Conservation (phyloP, 768 basidiomycete species). For the Rhodotorula sphaerocarpa region DNA sequence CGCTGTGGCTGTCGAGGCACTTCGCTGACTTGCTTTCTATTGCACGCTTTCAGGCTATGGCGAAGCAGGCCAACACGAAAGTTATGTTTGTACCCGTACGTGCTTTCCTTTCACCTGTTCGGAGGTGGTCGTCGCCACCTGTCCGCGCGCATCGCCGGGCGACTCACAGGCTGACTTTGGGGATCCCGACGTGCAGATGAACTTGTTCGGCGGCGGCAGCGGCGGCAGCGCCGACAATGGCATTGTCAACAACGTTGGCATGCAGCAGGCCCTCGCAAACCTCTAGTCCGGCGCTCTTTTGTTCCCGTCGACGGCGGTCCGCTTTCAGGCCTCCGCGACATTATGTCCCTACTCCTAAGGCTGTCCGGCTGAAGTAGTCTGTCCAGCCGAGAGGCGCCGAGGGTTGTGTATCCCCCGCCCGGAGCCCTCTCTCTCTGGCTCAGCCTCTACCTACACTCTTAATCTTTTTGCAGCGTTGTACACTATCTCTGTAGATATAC, state of each 20-base stretch:
- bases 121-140: too few species aligned
- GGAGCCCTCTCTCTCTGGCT: too few species aligned
- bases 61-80: conserved; percentile 53
- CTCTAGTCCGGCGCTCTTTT: neutral
- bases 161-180: too few species aligned
- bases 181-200: neutral
- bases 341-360: too few species aligned
- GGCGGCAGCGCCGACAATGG: conserved; percentile 7
- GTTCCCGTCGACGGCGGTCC: neutral
- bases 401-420: too few species aligned
- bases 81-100: conserved; percentile 57
- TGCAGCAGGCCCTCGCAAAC: conserved; percentile 1
- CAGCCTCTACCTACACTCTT: too few species aligned
- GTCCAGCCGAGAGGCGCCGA: too few species aligned
- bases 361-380: too few species aligned
- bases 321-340: neutral
- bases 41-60: conserved; percentile 40
- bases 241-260: conserved; percentile 13
- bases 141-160: too few species aligned
- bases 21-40: neutral
- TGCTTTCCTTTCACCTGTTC: neutral
- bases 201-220: neutral
- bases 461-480: too few species aligned
- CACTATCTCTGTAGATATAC: too few species aligned
- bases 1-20: conserved; percentile 76